Conservation (phyloP, 108 stramenopile genomes). For the Pseudonitzschia multiseries region DNA sequence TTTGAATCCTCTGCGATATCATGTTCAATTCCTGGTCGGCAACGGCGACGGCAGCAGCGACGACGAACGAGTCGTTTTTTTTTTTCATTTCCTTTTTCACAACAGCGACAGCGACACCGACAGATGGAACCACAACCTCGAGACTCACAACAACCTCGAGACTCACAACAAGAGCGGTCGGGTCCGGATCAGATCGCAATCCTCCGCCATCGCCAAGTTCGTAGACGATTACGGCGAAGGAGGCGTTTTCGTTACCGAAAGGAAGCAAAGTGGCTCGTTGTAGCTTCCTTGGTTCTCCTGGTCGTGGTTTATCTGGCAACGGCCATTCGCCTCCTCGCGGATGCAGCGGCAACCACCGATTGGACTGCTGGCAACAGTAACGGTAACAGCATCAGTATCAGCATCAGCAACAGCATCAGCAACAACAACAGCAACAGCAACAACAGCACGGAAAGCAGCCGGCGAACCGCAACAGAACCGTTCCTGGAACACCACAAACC, state of each 20-base stretch:
- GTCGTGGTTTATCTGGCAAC: not conserved
- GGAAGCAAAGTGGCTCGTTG: not conserved
- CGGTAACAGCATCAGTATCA: not conserved
- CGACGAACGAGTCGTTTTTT: too few species aligned
- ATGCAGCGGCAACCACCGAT: not conserved
- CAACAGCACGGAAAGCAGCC: too few species aligned
- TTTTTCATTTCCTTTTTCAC: not conserved
- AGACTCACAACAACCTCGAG: not conserved
- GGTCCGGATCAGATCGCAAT: too few species aligned
- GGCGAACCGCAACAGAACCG: too few species aligned
- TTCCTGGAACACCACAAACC: too few species aligned
- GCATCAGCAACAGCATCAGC: too few species aligned
- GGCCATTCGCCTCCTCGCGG: not conserved
- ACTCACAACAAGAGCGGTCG: too few species aligned
- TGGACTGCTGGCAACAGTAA: too few species aligned
- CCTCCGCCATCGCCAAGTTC: not conserved
- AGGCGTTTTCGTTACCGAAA: constrained; percentile 13
- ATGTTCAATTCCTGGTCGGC: not conserved
- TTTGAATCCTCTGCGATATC: not conserved
- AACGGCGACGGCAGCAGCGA: not conserved
- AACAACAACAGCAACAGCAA: too few species aligned
- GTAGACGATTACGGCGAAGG: not conserved
- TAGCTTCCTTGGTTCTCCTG: not conserved
- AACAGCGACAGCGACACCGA: not conserved
- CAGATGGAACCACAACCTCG: not conserved